Base-by-base conservation (phyloP, 768 basidiomycete genomes). In the Mycena filopes region DNA sequence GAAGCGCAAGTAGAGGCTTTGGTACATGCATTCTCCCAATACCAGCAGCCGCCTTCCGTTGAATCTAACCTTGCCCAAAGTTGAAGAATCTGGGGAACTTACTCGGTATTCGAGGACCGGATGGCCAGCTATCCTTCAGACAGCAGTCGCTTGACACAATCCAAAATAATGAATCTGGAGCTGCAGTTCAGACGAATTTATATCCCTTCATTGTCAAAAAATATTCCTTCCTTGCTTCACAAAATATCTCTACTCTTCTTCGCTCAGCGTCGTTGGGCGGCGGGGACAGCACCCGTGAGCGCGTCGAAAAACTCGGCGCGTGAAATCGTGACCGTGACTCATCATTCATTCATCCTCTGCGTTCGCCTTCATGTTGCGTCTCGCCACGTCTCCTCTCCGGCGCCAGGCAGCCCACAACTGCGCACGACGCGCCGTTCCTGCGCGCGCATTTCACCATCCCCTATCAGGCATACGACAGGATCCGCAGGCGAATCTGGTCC, bases 1-100 rank as follows among this genome's bases (percentile, higher is more conserved):
- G 82, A 91, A 89, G 81, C 89, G 85, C 79, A 89, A 86, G 80
- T 90, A 83, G 74, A n/a, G n/a, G n/a, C n/a, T n/a, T n/a, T n/a
- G n/a, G n/a, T n/a, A n/a, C n/a, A n/a, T n/a, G n/a, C n/a, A n/a
- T n/a, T n/a, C n/a, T n/a, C n/a, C n/a, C n/a, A n/a, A n/a, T n/a
- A n/a, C n/a, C n/a, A n/a, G n/a, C n/a, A n/a, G n/a, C n/a, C n/a
- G n/a, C n/a, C n/a, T n/a, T n/a, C n/a, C n/a, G n/a, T n/a, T n/a
- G n/a, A n/a, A n/a, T n/a, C n/a, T n/a, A n/a, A n/a, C n/a, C n/a
- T n/a, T n/a, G n/a, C n/a, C n/a, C n/a, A n/a, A n/a, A n/a, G n/a
- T n/a, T n/a, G n/a, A n/a, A n/a, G n/a, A n/a, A n/a, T n/a, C n/a
- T n/a, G n/a, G n/a, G n/a, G n/a, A n/a, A n/a, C n/a, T n/a, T n/a